Evolutionary conservation across 2,329 filamentous ascomycete genomes (phyloP).

Genomic region (Curvularia sp.): DNA sequence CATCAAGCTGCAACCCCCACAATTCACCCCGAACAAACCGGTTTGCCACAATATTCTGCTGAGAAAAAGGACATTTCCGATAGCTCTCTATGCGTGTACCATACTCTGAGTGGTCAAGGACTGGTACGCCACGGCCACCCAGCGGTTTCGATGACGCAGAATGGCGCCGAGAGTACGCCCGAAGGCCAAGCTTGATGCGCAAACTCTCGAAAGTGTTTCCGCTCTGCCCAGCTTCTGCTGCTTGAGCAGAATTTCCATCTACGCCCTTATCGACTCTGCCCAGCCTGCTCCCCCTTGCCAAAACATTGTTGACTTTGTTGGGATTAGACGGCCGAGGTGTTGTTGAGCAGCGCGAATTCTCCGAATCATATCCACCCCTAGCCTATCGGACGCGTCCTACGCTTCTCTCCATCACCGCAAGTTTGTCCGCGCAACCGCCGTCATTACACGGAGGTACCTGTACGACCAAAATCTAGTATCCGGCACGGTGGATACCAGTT

Average conservation of each 20-base stretch:
- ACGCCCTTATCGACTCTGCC: slow-evolving; percentile 3
- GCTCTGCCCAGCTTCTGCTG: slow-evolving; percentile 11
- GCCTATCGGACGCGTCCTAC: neutral
- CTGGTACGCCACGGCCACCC: neutral
- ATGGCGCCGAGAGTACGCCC: slow-evolving; percentile 8
- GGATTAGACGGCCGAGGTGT: slow-evolving; percentile 1
- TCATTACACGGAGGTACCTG: neutral
- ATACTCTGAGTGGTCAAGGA: neutral
- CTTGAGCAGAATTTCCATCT: slow-evolving; percentile 21
- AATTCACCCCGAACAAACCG: neutral
- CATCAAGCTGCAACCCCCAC: slow-evolving; percentile 4
- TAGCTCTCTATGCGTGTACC: neutral
- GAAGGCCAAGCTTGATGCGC: slow-evolving; percentile 15
- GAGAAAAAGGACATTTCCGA: neutral
- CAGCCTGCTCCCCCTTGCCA: neutral
- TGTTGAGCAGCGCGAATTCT: slow-evolving; percentile 1
- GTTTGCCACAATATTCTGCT: neutral
- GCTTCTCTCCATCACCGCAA: neutral
- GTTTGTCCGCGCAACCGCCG: neutral
- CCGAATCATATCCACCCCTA: neutral
- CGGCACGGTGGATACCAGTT: neutral
- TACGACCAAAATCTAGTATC: slow-evolving; percentile 3
- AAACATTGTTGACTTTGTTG: neutral
- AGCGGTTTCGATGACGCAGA: slow-evolving; percentile 9
- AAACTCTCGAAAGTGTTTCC: slow-evolving; percentile 4